Conservation (phyloP, 2,329 filamentous ascomycete species). For the Emydomyces testavorans region DNA sequence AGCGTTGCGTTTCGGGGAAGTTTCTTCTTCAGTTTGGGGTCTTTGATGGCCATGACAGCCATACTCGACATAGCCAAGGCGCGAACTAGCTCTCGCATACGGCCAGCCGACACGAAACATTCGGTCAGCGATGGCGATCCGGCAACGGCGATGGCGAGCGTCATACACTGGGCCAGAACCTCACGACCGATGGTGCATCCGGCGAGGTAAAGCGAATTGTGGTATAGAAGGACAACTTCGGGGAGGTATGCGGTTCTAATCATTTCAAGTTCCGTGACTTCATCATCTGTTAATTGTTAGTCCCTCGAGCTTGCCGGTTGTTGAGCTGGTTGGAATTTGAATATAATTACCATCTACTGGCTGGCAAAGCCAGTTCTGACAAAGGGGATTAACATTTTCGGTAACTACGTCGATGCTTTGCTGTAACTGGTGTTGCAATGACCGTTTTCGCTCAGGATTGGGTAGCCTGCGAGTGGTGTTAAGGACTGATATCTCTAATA, state of each 20-base stretch:
- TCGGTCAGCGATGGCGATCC: conserved; percentile 54
- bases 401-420: conserved; percentile 45
- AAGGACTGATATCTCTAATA: conserved; percentile 1
- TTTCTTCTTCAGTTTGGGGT: conserved; percentile 30
- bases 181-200: conserved; percentile 64
- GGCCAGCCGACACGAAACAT: conserved; percentile 51
- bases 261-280: conserved; percentile 49
- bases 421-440: conserved; percentile 46
- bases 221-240: conserved; percentile 72
- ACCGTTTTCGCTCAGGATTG: conserved; percentile 31
- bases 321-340: background rate
- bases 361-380: conserved; percentile 51
- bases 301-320: background rate
- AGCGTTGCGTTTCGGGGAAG: conserved; percentile 24
- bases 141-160: conserved; percentile 67
- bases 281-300: conserved; percentile 33
- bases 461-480: conserved; percentile 14
- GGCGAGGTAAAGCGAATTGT: conserved; percentile 67
- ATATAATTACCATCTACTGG: conserved; percentile 44
- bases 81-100: conserved; percentile 65
- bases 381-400: conserved; percentile 48
- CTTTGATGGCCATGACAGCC: conserved; percentile 40
- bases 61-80: conserved; percentile 67
- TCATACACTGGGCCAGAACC: conserved; percentile 72
- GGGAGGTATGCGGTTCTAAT: conserved; percentile 73